Conservation (phyloP, 306 rosid genomes). For the Vigna reflexopilosa region DNA sequence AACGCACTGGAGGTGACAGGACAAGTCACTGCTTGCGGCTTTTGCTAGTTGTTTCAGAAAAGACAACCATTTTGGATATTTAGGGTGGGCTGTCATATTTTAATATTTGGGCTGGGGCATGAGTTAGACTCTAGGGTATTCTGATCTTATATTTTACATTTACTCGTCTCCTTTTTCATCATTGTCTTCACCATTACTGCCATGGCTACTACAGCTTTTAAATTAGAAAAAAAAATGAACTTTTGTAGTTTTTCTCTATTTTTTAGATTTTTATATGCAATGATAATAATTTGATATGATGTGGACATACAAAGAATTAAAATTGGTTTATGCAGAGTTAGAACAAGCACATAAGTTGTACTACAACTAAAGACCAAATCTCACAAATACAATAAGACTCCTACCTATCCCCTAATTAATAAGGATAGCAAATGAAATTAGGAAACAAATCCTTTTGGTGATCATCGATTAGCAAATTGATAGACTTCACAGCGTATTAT, state of each 20-base stretch:
- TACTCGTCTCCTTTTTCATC: background rate
- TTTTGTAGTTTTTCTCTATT: background rate
- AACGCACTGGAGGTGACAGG: background rate
- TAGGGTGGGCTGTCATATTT: background rate
- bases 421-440: background rate
- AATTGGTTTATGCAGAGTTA: background rate
- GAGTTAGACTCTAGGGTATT: background rate
- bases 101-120: background rate
- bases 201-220: background rate
- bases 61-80: background rate
- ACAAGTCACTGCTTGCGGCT: background rate
- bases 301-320: constrained; percentile 10
- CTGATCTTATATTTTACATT: background rate
- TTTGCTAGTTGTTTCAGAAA: background rate
- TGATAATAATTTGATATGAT: background rate
- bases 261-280: background rate
- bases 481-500: background rate
- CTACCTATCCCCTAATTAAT: background rate
- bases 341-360: constrained; percentile 7
- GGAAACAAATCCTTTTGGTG: background rate
- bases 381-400: background rate
- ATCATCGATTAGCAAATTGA: background rate
- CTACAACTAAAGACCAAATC: background rate
- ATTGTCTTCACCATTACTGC: background rate
- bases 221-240: constrained; percentile 18